Evolutionary conservation across 1,139 yeast species (phyloP).

Genomic region (Komagataea norvegica): DNA sequence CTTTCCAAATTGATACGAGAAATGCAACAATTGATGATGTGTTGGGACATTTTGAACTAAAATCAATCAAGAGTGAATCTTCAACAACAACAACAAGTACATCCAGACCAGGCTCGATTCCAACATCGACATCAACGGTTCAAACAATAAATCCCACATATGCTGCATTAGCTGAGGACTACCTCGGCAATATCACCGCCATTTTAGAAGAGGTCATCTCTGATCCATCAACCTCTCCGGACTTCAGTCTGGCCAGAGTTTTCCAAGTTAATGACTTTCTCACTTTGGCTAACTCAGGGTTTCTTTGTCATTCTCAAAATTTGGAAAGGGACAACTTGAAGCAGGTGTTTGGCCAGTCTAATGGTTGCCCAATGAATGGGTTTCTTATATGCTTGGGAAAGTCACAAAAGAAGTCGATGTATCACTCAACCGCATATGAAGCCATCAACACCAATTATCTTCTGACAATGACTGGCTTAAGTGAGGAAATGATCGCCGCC

Average conservation of each 20-base stretch:
- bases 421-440: background rate
- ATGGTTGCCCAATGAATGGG: constrained; percentile 1
- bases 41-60: background rate
- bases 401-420: background rate
- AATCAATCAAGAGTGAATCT: background rate
- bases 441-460: background rate
- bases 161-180: background rate
- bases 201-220: background rate
- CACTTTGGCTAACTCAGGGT: background rate
- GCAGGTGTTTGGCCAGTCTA: background rate
- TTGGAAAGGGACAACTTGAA: background rate
- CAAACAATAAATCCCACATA: background rate
- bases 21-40: background rate
- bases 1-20: background rate
- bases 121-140: background rate
- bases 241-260: constrained; percentile 1
- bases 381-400: background rate
- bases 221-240: background rate
- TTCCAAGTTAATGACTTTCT: background rate
- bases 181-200: background rate
- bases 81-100: background rate
- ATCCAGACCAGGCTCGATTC: background rate
- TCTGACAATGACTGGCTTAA: background rate
- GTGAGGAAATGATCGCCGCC: background rate
- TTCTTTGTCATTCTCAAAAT: background rate